Conservation (phyloP, 2,329 filamentous ascomycete genomes). For the Cordyceps farinosa region DNA sequence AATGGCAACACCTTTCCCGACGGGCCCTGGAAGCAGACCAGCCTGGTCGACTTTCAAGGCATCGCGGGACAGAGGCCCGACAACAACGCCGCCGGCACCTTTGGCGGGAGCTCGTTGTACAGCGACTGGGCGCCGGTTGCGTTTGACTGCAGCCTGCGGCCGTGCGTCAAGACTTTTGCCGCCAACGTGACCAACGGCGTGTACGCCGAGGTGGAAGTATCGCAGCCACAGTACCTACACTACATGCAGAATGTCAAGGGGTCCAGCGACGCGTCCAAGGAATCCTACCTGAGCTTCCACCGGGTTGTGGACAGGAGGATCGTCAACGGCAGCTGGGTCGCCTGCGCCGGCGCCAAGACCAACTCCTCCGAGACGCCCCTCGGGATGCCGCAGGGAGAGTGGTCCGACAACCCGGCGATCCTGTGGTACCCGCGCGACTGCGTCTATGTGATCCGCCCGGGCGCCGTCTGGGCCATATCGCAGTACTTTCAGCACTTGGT, state of each 20-base stretch:
- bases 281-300: background rate
- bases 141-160: background rate
- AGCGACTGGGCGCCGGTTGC: background rate
- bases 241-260: no score
- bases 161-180: background rate
- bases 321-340: background rate
- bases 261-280: no score
- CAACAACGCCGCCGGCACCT: background rate
- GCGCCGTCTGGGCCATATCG: background rate
- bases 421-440: background rate
- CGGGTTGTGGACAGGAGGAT: background rate
- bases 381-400: background rate
- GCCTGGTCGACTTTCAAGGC: background rate
- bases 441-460: background rate
- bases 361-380: background rate
- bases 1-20: background rate
- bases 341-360: background rate
- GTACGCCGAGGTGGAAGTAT: background rate
- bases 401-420: background rate
- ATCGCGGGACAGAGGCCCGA: background rate
- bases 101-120: background rate
- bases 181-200: background rate
- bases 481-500: background rate
- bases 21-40: background rate
- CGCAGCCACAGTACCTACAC: background rate